Evolutionary conservation across 495 filamentous ascomycete species (phyloP).

Genomic region (Tuber melanosporum): DNA sequence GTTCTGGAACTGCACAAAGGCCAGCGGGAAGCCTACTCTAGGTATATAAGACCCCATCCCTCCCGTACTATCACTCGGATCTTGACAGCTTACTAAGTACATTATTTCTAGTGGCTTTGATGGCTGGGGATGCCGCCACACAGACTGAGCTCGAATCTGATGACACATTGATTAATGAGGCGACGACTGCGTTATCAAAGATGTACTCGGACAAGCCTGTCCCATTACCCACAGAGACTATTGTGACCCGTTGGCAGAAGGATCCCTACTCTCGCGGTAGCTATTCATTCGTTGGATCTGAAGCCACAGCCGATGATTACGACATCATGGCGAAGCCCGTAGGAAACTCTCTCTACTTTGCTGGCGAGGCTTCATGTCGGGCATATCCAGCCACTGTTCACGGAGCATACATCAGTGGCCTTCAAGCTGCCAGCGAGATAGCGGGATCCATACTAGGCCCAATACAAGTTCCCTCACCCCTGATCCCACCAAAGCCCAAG

Average conservation of each 20-base stretch:
- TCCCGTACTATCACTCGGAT: not conserved
- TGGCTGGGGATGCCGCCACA: constrained; percentile 92
- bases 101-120: constrained; percentile 60
- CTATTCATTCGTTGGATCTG: constrained; percentile 84
- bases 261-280: constrained; percentile 84
- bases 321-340: constrained; percentile 80
- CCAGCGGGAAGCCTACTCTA: constrained; percentile 76
- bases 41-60: constrained; percentile 8
- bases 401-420: constrained; percentile 87
- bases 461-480: constrained; percentile 65
- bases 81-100: constrained; percentile 18
- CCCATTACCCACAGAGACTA: constrained; percentile 72
- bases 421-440: constrained; percentile 80
- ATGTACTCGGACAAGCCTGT: constrained; percentile 59
- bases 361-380: constrained; percentile 90
- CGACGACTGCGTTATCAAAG: constrained; percentile 63
- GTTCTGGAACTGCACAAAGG: constrained; percentile 92
- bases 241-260: constrained; percentile 88
- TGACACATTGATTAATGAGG: constrained; percentile 67
- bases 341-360: constrained; percentile 80
- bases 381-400: constrained; percentile 96
- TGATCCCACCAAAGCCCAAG: constrained; percentile 62
- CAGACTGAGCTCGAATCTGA: constrained; percentile 72
- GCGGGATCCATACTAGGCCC: constrained; percentile 72
- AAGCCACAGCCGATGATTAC: constrained; percentile 79